Evolutionary conservation across 2,329 filamentous ascomycete species (phyloP).

Genomic region (Juglanconis oblonga): DNA sequence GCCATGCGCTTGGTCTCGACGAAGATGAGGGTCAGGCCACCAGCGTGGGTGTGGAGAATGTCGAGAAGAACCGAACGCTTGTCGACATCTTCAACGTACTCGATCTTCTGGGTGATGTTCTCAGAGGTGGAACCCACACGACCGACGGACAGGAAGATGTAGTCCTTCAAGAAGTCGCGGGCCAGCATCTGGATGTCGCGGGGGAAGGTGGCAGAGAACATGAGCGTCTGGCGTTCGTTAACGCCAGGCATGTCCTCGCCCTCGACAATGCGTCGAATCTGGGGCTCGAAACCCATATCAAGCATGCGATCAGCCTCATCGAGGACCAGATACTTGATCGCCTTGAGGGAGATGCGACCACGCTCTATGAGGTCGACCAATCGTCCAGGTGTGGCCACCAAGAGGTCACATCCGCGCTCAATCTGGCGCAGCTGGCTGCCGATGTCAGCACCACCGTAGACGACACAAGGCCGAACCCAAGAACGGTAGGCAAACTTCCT

Average conservation of each 20-base stretch:
- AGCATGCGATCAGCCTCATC: constrained; percentile 99
- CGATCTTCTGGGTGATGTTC: constrained; percentile 98
- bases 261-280: constrained; percentile 97
- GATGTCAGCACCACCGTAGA: constrained; percentile 98
- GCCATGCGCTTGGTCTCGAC: constrained; percentile 99
- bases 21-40: constrained; percentile 91
- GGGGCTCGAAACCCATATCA: constrained; percentile 99
- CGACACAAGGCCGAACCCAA: constrained; percentile 97
- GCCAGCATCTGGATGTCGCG: constrained; percentile 99
- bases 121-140: constrained; percentile 99
- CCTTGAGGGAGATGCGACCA: constrained; percentile 93
- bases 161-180: constrained; percentile 97
- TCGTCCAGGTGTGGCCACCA: constrained; percentile 96
- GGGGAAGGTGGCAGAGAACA: constrained; percentile 99
- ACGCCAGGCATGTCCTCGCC: constrained; percentile 95
- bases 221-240: constrained; percentile 88
- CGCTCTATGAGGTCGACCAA: constrained; percentile 97
- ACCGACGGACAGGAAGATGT: constrained; percentile 97
- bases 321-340: constrained; percentile 99
- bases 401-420: constrained; percentile 91
- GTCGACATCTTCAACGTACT: constrained; percentile 92
- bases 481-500: constrained; percentile 99
- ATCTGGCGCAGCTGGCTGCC: constrained; percentile 97
- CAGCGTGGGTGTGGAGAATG: constrained; percentile 91
- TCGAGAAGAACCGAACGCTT: constrained; percentile 97